Evolutionary conservation across 73 alveolate genomes (phyloP), one percentile per base, ranked within the genome.

Genomic region (Blepharisma japonicum): DNA sequence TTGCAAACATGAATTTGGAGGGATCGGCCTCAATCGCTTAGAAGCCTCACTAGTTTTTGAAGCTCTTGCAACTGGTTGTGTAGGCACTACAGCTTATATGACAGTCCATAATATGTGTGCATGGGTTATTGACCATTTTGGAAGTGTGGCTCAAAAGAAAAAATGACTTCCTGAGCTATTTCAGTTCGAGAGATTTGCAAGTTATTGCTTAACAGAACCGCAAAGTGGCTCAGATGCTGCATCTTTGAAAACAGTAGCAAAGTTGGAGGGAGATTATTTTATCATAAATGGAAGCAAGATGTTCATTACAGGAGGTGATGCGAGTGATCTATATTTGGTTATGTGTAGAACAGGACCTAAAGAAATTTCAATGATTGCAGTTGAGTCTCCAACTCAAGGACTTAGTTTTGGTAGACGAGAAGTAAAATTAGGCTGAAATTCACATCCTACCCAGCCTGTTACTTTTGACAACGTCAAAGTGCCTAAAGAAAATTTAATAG

Each of bases 121-220:
- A 25, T 84, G 92, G 91, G 82, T 92, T 91, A 81, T 92, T 45
- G 98, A 81, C 70, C 38, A 84, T 25, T 87, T 47, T 53, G 98
- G 95, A 1, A 74, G 46, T 53, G 94, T 83, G 38, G 90, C 81
- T 71, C 74, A 79, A 45, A 84, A 81, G 81, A 68, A 70, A 56
- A 81, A 71, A 45, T 93, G 85, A 85, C 71, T 93, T 18, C 96
- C 97, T 3, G 61, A 81, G 46, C 45, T 90, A 76, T 18, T 55
- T 39, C 56, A 89, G 14, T 71, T 87, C 67, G 95, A 92, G 6
- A 71, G 23, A 27, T 87, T 92, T 77, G 61, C 90, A n/a, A 81
- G 94, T 18, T 92, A 92, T 80, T 90, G 96, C 74, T 77, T 93
- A 21, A 93, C 98, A 45, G 98, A 93, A 81, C 98, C 98, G 5